phyloP scores from a whole-genome alignment of 176 grass and related monocot species.

The Phyllostachys edulis region DNA sequence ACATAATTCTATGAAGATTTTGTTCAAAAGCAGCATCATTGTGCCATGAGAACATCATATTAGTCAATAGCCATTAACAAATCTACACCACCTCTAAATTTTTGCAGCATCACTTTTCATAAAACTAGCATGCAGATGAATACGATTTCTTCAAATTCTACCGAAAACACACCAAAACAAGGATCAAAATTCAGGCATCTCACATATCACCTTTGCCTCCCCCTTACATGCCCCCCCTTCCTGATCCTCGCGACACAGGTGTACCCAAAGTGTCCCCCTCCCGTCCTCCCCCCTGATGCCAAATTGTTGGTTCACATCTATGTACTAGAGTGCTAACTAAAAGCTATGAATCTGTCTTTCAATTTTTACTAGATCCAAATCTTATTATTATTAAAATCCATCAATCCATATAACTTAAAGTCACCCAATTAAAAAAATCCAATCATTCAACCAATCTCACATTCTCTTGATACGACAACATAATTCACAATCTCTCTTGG shows the following conservation, averaged over 20 bases:
- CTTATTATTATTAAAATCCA: too few species aligned
- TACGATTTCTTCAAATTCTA: neutral
- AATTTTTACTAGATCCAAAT: too few species aligned
- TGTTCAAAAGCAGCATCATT: neutral
- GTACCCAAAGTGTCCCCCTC: conserved; percentile 39
- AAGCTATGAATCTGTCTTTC: too few species aligned
- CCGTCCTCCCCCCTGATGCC: too few species aligned
- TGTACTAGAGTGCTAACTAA: too few species aligned
- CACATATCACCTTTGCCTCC: conserved; percentile 48
- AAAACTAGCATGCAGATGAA: conserved; percentile 12
- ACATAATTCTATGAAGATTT: neutral
- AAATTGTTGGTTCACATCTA: too few species aligned
- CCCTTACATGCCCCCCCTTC: conserved; percentile 43
- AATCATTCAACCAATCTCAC: too few species aligned
- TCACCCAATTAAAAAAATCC: too few species aligned
- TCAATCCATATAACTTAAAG: too few species aligned
- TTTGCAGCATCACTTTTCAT: neutral
- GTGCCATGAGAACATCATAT: neutral
- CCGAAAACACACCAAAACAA: neutral
- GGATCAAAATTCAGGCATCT: neutral
- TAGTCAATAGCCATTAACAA: neutral
- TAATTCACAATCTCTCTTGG: too few species aligned
- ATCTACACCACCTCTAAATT: neutral
- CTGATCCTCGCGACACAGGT: conserved; percentile 39
- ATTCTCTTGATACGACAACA: too few species aligned